Conservation (phyloP, 305 asterid genomes). For the Lippia alba region DNA sequence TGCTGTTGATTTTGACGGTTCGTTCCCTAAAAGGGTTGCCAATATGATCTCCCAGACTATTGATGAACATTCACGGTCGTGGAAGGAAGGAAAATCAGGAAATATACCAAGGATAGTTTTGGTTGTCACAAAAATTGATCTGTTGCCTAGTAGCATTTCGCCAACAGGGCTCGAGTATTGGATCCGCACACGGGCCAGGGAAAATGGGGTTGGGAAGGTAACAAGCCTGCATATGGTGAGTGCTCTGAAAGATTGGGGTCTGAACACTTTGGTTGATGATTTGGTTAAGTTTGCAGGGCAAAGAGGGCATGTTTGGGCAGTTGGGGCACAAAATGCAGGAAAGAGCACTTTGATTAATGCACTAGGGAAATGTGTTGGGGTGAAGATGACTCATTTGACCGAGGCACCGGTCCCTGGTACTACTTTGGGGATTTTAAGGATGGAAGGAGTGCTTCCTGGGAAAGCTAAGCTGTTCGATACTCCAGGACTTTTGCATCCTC, state of each 20-base stretch:
- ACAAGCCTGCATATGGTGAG: slow-evolving; percentile 84
- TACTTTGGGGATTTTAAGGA: slow-evolving; percentile 83
- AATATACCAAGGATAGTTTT: slow-evolving; percentile 75
- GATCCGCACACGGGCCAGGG: slow-evolving; percentile 85
- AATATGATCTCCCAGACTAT: slow-evolving; percentile 59
- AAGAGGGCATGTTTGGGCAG: slow-evolving; percentile 90
- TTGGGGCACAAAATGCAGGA: slow-evolving; percentile 95
- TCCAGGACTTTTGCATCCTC: slow-evolving; percentile 89
- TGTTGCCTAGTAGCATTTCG: slow-evolving; percentile 80
- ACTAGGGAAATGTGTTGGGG: slow-evolving; percentile 65
- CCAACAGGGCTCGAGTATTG: slow-evolving; percentile 88
- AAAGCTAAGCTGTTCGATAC: slow-evolving; percentile 88
- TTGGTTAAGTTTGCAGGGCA: slow-evolving; percentile 72
- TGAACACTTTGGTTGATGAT: slow-evolving; percentile 79
- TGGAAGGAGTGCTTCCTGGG: slow-evolving; percentile 91
- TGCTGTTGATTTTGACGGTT: slow-evolving; percentile 87
- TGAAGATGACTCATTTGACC: slow-evolving; percentile 66
- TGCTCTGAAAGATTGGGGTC: slow-evolving; percentile 85
- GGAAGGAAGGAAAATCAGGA: slow-evolving; percentile 90
- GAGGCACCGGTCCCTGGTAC: slow-evolving; percentile 95
- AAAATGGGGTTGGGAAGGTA: slow-evolving; percentile 71
- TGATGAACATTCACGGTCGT: slow-evolving; percentile 64
- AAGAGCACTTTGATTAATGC: slow-evolving; percentile 85
- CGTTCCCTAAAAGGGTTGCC: slow-evolving; percentile 83
- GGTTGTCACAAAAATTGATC: slow-evolving; percentile 85